Conservation (phyloP, 331 rosid species). For the Malus hybrid region DNA sequence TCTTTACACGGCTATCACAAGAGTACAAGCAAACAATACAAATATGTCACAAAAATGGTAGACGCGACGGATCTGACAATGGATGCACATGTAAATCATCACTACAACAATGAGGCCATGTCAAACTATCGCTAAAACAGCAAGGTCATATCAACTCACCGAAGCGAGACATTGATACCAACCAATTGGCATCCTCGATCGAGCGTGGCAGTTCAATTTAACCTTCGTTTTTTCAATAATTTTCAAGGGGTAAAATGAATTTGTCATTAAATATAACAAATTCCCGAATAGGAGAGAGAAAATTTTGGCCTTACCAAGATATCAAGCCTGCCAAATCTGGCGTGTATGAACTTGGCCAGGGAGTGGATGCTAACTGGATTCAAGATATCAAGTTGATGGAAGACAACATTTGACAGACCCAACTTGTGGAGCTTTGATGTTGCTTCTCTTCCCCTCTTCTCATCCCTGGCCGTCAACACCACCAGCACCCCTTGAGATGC, state of each 20-base stretch:
- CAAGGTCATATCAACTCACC: not conserved
- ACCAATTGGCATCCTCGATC: not conserved
- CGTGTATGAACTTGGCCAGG: slow-evolving; percentile 29
- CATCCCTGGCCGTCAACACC: slow-evolving; percentile 44
- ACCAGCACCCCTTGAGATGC: slow-evolving; percentile 30
- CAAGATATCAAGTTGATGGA: slow-evolving; percentile 48
- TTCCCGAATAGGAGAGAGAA: not conserved
- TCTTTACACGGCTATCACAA: not conserved
- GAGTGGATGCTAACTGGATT: slow-evolving; percentile 28
- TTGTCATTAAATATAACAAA: not conserved
- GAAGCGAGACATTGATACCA: not conserved
- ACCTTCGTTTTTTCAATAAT: not conserved
- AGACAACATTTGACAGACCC: slow-evolving; percentile 33
- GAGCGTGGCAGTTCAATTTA: not conserved
- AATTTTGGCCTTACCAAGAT: slow-evolving; percentile 31
- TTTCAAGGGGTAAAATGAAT: not conserved
- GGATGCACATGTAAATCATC: not conserved
- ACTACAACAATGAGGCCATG: not conserved
- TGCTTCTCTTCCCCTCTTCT: slow-evolving; percentile 35
- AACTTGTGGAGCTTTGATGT: slow-evolving; percentile 25
- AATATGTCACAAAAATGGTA: not conserved
- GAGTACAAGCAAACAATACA: not conserved
- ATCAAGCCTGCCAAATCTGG: slow-evolving; percentile 42
- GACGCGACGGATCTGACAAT: not conserved
- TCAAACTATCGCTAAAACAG: not conserved